A percentile compares a stretch with the other conserved stretches of the same genome.
Conservation (phyloP, 2,329 filamentous ascomycete genomes). For the Chaetomiaceae sp. region DNA sequence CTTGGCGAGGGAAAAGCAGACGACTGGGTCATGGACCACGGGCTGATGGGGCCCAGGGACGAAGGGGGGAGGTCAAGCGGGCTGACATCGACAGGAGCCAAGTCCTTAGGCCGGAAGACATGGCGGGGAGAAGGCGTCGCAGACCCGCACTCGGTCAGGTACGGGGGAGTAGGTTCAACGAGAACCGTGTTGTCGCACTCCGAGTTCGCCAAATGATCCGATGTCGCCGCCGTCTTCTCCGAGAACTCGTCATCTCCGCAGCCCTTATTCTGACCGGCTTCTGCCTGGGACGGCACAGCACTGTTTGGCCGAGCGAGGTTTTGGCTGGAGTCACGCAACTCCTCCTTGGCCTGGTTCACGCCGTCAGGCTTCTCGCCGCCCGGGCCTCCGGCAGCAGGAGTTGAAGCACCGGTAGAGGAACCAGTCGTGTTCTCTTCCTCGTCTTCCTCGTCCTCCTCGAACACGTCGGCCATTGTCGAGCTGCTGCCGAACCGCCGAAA, state of each 20-base stretch:
- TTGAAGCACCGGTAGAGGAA: slow-evolving; percentile 33
- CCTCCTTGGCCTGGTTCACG: slow-evolving; percentile 3
- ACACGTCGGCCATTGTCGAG: slow-evolving; percentile 79
- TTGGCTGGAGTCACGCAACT: neutral
- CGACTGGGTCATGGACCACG: slow-evolving; percentile 59
- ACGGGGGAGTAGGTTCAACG: slow-evolving; percentile 38
- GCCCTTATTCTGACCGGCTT: neutral
- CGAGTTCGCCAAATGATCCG: neutral
- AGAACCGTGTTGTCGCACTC: slow-evolving; percentile 43
- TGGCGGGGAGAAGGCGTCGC: slow-evolving; percentile 44
- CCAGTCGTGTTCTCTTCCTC: slow-evolving; percentile 46
- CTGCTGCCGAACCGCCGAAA: slow-evolving; percentile 61
- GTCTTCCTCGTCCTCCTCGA: slow-evolving; percentile 76
- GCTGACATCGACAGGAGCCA: slow-evolving; percentile 48
- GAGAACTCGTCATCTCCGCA: neutral
- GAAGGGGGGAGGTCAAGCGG: slow-evolving; percentile 42
- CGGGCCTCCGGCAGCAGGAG: slow-evolving; percentile 35
- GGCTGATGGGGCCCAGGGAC: slow-evolving; percentile 52
- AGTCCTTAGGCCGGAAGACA: slow-evolving; percentile 40
- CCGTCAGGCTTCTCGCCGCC: slow-evolving; percentile 30
- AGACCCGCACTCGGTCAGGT: slow-evolving; percentile 32
- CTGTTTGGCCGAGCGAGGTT: neutral
- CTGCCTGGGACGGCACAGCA: slow-evolving; percentile 20
- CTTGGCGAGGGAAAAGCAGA: slow-evolving; percentile 69
- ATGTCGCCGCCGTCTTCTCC: neutral